Evolutionary conservation across 768 basidiomycete species (phyloP).

Genomic region (Kwoniella mangroviensis): DNA sequence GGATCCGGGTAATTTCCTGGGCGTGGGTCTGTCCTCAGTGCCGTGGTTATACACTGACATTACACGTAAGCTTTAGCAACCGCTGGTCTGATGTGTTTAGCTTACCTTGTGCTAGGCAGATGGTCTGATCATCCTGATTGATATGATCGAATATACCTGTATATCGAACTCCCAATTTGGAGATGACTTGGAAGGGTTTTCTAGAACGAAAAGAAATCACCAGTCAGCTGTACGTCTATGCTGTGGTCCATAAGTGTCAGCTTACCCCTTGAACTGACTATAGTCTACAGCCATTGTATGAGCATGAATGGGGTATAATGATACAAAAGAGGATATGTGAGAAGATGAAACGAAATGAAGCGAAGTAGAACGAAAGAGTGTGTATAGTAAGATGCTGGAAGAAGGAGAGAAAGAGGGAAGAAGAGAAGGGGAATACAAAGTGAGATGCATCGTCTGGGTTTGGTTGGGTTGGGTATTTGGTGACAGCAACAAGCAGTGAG

Average conservation of each 20-base stretch:
- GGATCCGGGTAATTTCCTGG: constrained; percentile 36
- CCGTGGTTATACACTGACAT: constrained; percentile 49
- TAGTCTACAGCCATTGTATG: constrained; percentile 43
- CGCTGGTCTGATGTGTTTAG: not conserved
- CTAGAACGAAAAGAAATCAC: constrained; percentile 15
- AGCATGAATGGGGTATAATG: not conserved
- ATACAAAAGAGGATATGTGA: not conserved
- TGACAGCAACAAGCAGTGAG: not conserved
- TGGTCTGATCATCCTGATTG: constrained; percentile 48
- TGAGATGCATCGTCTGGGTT: constrained; percentile 5
- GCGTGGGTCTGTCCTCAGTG: constrained; percentile 47
- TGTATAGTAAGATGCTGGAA: not conserved
- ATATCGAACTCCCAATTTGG: constrained; percentile 52
- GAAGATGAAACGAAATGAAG: not conserved
- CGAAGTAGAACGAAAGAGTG: not conserved
- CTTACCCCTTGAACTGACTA: constrained; percentile 52
- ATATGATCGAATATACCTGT: constrained; percentile 55
- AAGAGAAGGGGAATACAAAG: constrained; percentile 2
- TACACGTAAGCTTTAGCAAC: constrained; percentile 26
- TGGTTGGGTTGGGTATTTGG: too few species aligned
- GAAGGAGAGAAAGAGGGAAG: not conserved
- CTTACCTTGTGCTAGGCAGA: constrained; percentile 51
- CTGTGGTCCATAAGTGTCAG: not conserved
- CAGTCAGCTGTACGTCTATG: not conserved
- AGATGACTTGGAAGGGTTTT: constrained; percentile 53